Evolutionary conservation across 2,329 filamentous ascomycete genomes (phyloP).

Genomic region (Xylaria sp.): DNA sequence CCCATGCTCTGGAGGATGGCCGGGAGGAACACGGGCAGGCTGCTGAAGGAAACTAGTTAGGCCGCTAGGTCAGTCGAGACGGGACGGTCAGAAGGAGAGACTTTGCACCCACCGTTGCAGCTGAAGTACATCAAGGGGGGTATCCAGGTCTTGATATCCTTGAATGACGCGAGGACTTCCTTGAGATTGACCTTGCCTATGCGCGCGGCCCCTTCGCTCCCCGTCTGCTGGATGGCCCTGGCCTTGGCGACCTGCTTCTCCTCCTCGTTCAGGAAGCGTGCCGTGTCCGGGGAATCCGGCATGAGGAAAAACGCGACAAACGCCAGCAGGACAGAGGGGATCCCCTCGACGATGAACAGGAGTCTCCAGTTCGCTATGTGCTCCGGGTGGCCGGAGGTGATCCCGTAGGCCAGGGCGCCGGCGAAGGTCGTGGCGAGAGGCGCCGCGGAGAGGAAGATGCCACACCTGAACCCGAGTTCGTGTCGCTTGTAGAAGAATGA

Average conservation of each 20-base stretch:
- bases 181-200: conserved; percentile 47
- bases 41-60: conserved; percentile 67
- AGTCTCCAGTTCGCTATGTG: conserved; percentile 48
- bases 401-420: conserved; percentile 68
- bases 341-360: conserved; percentile 41
- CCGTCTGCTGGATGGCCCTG: conserved; percentile 56
- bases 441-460: conserved; percentile 46
- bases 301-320: conserved; percentile 34
- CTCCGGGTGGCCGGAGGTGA: conserved; percentile 62
- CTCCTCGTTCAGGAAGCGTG: conserved; percentile 57
- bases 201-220: conserved; percentile 51
- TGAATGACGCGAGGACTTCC: conserved; percentile 52
- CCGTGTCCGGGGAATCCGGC: conserved; percentile 52
- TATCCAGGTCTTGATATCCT: conserved; percentile 54
- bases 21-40: conserved; percentile 66
- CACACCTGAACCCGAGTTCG: conserved; percentile 46
- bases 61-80: conserved; percentile 61
- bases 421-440: conserved; percentile 72
- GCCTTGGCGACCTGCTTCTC: conserved; percentile 61
- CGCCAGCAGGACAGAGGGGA: conserved; percentile 39
- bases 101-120: conserved; percentile 41
- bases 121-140: conserved; percentile 46
- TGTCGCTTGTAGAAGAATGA: conserved; percentile 46
- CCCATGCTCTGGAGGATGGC: conserved; percentile 68
- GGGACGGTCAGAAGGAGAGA: conserved; percentile 3